phyloP scores from a whole-genome alignment of 352 stramenopile genomes.

The Globisporangium abappressorium region DNA sequence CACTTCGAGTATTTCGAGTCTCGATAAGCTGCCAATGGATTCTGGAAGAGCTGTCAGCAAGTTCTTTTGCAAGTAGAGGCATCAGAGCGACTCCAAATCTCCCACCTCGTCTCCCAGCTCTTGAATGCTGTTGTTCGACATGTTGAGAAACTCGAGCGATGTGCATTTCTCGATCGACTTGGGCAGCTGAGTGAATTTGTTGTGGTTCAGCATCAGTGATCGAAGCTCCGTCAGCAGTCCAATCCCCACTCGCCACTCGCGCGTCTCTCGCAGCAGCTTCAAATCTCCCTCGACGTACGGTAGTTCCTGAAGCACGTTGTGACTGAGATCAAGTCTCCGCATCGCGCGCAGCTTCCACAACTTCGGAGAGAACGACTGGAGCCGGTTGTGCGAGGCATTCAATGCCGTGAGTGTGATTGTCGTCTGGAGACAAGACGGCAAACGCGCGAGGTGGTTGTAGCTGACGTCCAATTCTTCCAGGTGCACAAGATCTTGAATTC shows the following conservation, averaged over 20 bases:
- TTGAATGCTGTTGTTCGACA: constrained; percentile 48
- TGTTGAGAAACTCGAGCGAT: constrained; percentile 38
- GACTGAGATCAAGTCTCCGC: constrained; percentile 43
- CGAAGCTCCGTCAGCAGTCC: constrained; percentile 39
- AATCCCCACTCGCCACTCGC: constrained; percentile 70
- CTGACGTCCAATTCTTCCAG: constrained; percentile 58
- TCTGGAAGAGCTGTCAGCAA: constrained; percentile 35
- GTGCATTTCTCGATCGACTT: constrained; percentile 52
- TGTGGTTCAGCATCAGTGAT: constrained; percentile 52
- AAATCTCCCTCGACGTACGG: constrained; percentile 68
- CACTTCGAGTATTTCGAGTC: constrained; percentile 36
- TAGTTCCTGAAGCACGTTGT: constrained; percentile 49
- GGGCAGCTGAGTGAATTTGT: constrained; percentile 37
- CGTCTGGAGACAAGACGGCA: constrained; percentile 69
- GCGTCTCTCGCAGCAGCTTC: constrained; percentile 63
- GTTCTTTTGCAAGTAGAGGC: constrained; percentile 47
- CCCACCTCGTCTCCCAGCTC: constrained; percentile 41
- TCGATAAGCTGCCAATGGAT: constrained; percentile 31
- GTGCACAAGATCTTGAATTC: constrained; percentile 60
- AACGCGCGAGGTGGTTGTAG: constrained; percentile 48
- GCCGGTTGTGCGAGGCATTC: constrained; percentile 53
- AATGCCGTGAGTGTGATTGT: constrained; percentile 43
- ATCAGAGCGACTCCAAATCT: constrained; percentile 31
- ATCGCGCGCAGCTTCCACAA: constrained; percentile 65
- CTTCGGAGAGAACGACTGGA: constrained; percentile 54